These are phyloP conservation scores for Fennellomyces sp. DNA, from an alignment of 371 early-diverging fungal genomes.

Conservation along the genomic window DNA sequence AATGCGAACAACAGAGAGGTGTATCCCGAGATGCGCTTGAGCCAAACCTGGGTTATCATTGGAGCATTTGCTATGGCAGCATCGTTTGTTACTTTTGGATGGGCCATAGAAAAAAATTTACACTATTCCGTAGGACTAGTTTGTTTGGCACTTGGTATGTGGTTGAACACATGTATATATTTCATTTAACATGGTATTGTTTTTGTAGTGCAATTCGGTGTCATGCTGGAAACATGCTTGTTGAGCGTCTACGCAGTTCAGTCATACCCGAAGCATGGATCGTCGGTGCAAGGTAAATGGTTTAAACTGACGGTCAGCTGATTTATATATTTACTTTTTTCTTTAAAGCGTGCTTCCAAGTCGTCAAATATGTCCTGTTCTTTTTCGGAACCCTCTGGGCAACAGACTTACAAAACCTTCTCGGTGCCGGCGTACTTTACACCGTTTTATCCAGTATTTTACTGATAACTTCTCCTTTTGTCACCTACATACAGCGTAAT, in stretches of 20 bases:
- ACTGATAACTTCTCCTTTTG: background rate
- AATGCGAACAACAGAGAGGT: conserved; percentile 12
- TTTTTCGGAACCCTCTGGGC: background rate
- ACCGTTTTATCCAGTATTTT: background rate
- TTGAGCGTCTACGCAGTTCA: background rate
- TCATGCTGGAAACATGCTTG: background rate
- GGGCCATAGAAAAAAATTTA: conserved; percentile 40
- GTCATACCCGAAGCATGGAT: background rate
- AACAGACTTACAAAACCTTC: background rate
- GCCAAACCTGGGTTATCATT: conserved; percentile 15
- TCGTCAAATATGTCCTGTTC: background rate
- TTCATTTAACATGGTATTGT: too few species aligned
- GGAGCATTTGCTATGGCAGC: conserved; percentile 17
- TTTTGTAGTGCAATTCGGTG: background rate
- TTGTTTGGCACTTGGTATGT: background rate
- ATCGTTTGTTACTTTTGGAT: conserved; percentile 36
- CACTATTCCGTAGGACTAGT: conserved; percentile 43
- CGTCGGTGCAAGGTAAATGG: background rate
- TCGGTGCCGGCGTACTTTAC: background rate
- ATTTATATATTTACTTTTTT: too few species aligned
- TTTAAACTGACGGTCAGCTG: too few species aligned
- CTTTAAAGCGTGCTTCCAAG: background rate
- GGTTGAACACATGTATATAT: too few species aligned
- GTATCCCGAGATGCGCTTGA: conserved; percentile 42
- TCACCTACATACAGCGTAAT: background rate